These are phyloP conservation scores for Termitomyces eurrhizus DNA, from an alignment of 768 basidiomycete genomes.

Conservation along the genomic window DNA sequence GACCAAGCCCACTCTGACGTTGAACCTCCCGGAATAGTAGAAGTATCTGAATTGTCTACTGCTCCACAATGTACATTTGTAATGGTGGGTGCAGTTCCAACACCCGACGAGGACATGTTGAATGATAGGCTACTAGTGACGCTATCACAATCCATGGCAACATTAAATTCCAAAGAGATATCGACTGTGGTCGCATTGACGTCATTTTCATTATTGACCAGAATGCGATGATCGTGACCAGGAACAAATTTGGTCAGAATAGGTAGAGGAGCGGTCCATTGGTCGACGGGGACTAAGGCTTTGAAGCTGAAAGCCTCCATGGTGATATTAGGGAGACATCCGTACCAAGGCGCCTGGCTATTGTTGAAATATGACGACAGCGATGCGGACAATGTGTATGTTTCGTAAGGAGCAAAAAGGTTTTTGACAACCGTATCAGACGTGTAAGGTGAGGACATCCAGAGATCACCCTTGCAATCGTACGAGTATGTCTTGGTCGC, in stretches of 20 bases:
- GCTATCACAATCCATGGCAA: constrained; percentile 66
- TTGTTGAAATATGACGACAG: constrained; percentile 58
- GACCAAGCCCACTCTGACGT: constrained; percentile 70
- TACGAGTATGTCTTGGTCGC: constrained; percentile 57
- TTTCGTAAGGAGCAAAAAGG: constrained; percentile 80
- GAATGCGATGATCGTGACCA: constrained; percentile 80
- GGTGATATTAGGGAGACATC: constrained; percentile 65
- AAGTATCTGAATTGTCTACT: constrained; percentile 44
- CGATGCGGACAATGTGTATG: constrained; percentile 66
- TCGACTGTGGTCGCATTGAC: constrained; percentile 55
- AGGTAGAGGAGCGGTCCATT: constrained; percentile 73
- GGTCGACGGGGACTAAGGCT: constrained; percentile 59
- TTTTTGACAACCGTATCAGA: constrained; percentile 65
- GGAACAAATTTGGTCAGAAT: constrained; percentile 77
- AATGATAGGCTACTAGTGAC: constrained; percentile 63
- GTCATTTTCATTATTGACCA: constrained; percentile 39
- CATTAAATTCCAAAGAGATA: constrained; percentile 77
- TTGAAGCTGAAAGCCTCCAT: constrained; percentile 81
- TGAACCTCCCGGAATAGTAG: constrained; percentile 49
- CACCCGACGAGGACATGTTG: constrained; percentile 66
- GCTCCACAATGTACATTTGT: constrained; percentile 43
- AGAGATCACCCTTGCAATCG: constrained; percentile 51
- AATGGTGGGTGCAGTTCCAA: constrained; percentile 53
- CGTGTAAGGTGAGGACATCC: constrained; percentile 80
- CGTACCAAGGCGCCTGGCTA: constrained; percentile 58